phyloP scores from a whole-genome alignment of 768 basidiomycete genomes.

The Rubroboletus satanas region DNA sequence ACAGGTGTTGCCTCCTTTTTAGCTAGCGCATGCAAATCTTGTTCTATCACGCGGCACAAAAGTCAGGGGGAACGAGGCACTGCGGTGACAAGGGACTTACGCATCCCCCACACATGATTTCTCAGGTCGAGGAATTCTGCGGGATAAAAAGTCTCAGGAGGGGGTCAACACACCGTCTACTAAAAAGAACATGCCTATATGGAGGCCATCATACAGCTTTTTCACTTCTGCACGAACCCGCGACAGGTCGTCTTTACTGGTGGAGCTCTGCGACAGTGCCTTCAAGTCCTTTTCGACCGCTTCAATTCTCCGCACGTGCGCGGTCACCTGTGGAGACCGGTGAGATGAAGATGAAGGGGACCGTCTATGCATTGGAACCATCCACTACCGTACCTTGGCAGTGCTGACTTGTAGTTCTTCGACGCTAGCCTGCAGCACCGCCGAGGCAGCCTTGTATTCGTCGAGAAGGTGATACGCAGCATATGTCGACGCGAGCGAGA shows the following conservation, averaged over 20 bases:
- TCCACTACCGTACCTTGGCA: slow-evolving; percentile 52
- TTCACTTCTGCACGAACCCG: slow-evolving; percentile 77
- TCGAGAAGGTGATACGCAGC: slow-evolving; percentile 87
- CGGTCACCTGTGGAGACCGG: slow-evolving; percentile 54
- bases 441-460: slow-evolving; percentile 86
- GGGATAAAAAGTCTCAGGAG: not conserved
- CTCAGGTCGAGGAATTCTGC: slow-evolving; percentile 78
- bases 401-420: slow-evolving; percentile 83
- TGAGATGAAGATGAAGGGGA: not conserved
- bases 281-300: slow-evolving; percentile 88
- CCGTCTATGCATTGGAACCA: not conserved
- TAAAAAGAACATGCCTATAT: slow-evolving; percentile 54
- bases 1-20: slow-evolving; percentile 64
- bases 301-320: slow-evolving; percentile 80
- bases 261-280: slow-evolving; percentile 58
- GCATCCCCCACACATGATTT: slow-evolving; percentile 83
- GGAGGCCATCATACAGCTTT: slow-evolving; percentile 81
- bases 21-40: slow-evolving; percentile 71
- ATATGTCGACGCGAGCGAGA: slow-evolving; percentile 82
- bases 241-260: slow-evolving; percentile 78
- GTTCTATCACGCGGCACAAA: slow-evolving; percentile 44
- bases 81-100: slow-evolving; percentile 44
- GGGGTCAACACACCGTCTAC: not conserved
- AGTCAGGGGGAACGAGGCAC: not conserved
- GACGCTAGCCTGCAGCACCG: slow-evolving; percentile 83